Evolutionary conservation across 2,329 filamentous ascomycete species (phyloP), one percentile per base, ranked within the genome.

Genomic region (Ophioceras dolichostomum): DNA sequence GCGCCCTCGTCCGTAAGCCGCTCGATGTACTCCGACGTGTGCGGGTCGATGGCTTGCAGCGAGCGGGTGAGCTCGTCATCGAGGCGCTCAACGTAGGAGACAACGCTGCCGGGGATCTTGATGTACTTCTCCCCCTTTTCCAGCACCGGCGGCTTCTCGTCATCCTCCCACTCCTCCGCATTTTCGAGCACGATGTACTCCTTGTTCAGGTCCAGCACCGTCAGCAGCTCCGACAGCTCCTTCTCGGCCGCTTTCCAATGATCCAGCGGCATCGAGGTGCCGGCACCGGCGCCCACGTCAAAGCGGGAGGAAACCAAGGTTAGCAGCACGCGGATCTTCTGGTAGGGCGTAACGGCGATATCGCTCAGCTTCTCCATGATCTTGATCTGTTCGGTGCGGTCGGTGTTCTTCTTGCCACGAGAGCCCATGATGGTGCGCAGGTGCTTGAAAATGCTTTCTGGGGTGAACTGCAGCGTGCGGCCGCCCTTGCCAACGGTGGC

Each of bases 21-120:
- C 58, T 98, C 91, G 44, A 98, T 94, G 57, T 98, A 98, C 65
- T 98, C 91, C 21, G 91, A 91, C 29, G 91, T 98, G 64, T 98
- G 91, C 40, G 91, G 93, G 58, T 98, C 91, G 54, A 98, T 95
- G 61, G 81, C 84, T 62, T 98, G 91, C 37, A 98, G 72, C n/a
- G 91, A 95, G 50, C 91, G 81, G 43, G 85, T 94, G 45, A 98
- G 83, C 66, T 98, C 93, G 54, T 98, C 91, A 53, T 98, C 91
- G 16, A 98, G 74, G 54, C 91, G 76, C 70, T 98, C 91, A 22
- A 94, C 77, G 55, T 89, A 93, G 0, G 91, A 96, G 32, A 95
- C 85, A 43, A 96, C 69, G 66, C 86, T 95, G 55, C 91, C 93
- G 16, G 91, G 85, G 40, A 98, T 76, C 67, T 83, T 88, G 71